Evolutionary conservation across 2,329 filamentous ascomycete species (phyloP).

Genomic region (Colletotrichum trifolii): DNA sequence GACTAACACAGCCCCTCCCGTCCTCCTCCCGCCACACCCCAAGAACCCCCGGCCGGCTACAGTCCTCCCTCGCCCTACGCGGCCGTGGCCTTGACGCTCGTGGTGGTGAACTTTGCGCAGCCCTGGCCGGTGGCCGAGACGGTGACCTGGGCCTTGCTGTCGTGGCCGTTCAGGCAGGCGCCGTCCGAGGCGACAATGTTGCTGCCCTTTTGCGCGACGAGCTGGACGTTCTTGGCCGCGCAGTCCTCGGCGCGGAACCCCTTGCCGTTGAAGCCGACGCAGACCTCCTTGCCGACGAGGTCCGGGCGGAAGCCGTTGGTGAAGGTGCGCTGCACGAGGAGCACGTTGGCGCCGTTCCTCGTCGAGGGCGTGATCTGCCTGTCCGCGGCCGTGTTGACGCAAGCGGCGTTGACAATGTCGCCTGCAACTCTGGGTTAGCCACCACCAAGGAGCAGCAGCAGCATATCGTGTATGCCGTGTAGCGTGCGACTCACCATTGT

Average conservation of each 20-base stretch:
- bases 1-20: too few species aligned
- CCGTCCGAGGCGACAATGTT: constrained; percentile 44
- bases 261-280: constrained; percentile 53
- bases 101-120: constrained; percentile 47
- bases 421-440: constrained; percentile 40
- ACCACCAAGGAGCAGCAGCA: neutral
- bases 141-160: constrained; percentile 45
- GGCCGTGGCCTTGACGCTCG: constrained; percentile 40
- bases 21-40: too few species aligned
- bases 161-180: constrained; percentile 50
- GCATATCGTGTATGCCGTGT: neutral
- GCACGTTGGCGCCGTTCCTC: constrained; percentile 44
- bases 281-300: constrained; percentile 49
- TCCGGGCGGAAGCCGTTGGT: constrained; percentile 51
- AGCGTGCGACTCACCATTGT: constrained; percentile 46
- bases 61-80: constrained; percentile 13
- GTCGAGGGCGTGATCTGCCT: constrained; percentile 53
- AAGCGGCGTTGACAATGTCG: constrained; percentile 55
- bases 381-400: constrained; percentile 49
- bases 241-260: constrained; percentile 51
- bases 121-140: constrained; percentile 42
- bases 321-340: constrained; percentile 52
- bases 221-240: constrained; percentile 38
- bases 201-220: constrained; percentile 43
- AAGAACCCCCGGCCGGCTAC: neutral